Percentiles rank a stretch among this genome's conserved stretches.
These are phyloP conservation scores for Alternaria panax DNA, from an alignment of 2,329 filamentous ascomycete species.

Conservation along the genomic window DNA sequence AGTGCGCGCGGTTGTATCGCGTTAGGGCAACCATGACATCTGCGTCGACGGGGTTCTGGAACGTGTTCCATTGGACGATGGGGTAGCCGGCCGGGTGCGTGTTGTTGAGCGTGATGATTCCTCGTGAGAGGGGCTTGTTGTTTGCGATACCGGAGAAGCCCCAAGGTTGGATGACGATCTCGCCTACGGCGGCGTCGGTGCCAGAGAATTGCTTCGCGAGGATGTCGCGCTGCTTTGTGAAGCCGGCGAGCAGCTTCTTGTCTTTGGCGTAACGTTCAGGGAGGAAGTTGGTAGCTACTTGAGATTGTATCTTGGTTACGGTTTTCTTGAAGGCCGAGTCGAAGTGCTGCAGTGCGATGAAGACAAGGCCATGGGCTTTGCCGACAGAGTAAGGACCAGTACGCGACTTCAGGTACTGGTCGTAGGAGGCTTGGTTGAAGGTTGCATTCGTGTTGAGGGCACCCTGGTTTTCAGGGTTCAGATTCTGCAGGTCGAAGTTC, in stretches of 20 bases:
- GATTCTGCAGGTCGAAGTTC: conserved; percentile 19
- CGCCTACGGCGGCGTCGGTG: conserved; percentile 30
- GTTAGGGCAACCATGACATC: conserved; percentile 42
- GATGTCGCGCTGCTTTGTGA: conserved; percentile 16
- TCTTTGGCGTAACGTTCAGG: conserved; percentile 17
- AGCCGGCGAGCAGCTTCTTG: conserved; percentile 5
- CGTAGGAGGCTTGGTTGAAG: conserved; percentile 27
- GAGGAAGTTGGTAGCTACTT: conserved; percentile 18
- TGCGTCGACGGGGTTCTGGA: conserved; percentile 45
- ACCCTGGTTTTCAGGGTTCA: conserved; percentile 7
- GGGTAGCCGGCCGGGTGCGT: conserved; percentile 36
- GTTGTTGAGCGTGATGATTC: conserved; percentile 42
- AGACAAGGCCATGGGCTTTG: conserved; percentile 17
- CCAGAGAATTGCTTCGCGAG: conserved; percentile 2
- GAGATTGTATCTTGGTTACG: conserved; percentile 8
- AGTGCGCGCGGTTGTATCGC: conserved; percentile 43
- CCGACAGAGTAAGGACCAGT: conserved; percentile 32
- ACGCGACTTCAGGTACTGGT: conserved; percentile 30
- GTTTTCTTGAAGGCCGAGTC: conserved; percentile 5
- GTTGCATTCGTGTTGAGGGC: conserved; percentile 22
- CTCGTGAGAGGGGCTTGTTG: conserved; percentile 31
- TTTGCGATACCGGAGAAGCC: conserved; percentile 11
- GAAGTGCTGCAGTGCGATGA: conserved; percentile 11
- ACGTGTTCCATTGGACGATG: conserved; percentile 41
- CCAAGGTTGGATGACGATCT: conserved; percentile 26